Base-by-base conservation (phyloP, 2,329 filamentous ascomycete species). In the Metarhizium brunneum region DNA sequence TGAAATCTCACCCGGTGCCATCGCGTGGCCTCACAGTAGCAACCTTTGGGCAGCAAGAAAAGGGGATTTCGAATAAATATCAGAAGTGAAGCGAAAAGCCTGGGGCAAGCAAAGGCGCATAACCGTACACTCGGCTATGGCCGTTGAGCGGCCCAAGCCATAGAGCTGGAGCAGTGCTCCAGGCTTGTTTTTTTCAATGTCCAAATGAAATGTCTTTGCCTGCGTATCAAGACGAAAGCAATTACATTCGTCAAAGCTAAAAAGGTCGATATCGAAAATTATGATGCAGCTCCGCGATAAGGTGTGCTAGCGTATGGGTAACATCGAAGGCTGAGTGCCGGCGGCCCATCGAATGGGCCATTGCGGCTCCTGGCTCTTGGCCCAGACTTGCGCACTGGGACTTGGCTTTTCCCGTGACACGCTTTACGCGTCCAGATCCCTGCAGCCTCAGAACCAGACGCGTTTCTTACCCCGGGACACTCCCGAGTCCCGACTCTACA, bases 1-100 rank as follows among this genome's bases (percentile, higher is more conserved):
- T 2, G 6, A n/a, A 54, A 7, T 45, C 14, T 54, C 49, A 61
- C 60, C 60, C 51, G 57, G 53, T 52, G 58, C 58, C 60, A 61
- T 61, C 14, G 20, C 40, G 36, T 14, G 30, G n/a, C 50, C 47
- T 45, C 14, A 18, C 51, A 29, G 10, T 42, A 40, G 50, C 47
- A 45, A 32, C 18, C 6, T 49, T 50, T 45, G 47, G 35, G 47
- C 47, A 50, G 45, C 29, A 38, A 54, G 29, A 16, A 30, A n/a
- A 30, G 30, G 30, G 20, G 10, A 14, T 48, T 4, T 16, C 11
- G 38, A 48, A 6, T 8, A 32, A 20, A 30, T 48, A 16, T 14
- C 45, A 48, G 11, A 30, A 48, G 6, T 11, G 45, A 45, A 36
- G 18, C 6, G 36, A 50, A 38, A 20, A 11, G 45, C 20, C 25